phyloP scores from a whole-genome alignment of 1,284 basidiomycete species.

The Boletus hoseneyae region DNA sequence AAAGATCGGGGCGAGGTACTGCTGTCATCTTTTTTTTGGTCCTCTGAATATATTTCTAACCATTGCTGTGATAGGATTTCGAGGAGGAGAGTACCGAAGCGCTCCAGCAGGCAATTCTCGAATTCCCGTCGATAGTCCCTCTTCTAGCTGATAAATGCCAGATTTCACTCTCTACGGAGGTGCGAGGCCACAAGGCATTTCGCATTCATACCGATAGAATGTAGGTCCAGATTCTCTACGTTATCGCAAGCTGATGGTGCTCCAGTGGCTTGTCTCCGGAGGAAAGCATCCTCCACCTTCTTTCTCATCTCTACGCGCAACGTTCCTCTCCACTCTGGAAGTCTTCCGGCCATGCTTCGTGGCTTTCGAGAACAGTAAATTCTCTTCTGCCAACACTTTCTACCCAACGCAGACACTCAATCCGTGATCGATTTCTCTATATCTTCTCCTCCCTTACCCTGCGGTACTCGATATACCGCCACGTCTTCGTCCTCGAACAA shows the following conservation, averaged over 20 bases:
- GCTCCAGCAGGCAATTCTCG: conserved; percentile 66
- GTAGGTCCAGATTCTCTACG: conserved; percentile 37
- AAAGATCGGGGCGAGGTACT: conserved; percentile 43
- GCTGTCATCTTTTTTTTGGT: background rate
- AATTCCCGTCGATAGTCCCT: conserved; percentile 78
- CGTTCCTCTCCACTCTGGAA: conserved; percentile 82
- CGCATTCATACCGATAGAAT: conserved; percentile 64
- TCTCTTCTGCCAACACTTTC: conserved; percentile 36
- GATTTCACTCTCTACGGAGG: conserved; percentile 53
- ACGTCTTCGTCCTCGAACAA: conserved; percentile 69
- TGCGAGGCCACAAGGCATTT: conserved; percentile 62
- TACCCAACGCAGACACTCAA: conserved; percentile 35
- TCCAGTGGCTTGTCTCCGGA: conserved; percentile 39
- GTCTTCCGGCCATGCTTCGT: conserved; percentile 55
- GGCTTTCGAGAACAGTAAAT: conserved; percentile 63
- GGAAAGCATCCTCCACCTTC: conserved; percentile 56
- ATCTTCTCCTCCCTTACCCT: conserved; percentile 44
- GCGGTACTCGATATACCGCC: conserved; percentile 63
- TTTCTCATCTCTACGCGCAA: conserved; percentile 83
- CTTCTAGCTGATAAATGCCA: conserved; percentile 84
- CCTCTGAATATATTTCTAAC: background rate
- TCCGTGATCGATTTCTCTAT: conserved; percentile 40
- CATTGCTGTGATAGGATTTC: conserved; percentile 7
- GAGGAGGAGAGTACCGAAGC: conserved; percentile 53
- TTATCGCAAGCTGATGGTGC: conserved; percentile 7